These are phyloP conservation scores for Cadophora luteo-olivacea DNA, from an alignment of 2,329 filamentous ascomycete species.

Conservation along the genomic window DNA sequence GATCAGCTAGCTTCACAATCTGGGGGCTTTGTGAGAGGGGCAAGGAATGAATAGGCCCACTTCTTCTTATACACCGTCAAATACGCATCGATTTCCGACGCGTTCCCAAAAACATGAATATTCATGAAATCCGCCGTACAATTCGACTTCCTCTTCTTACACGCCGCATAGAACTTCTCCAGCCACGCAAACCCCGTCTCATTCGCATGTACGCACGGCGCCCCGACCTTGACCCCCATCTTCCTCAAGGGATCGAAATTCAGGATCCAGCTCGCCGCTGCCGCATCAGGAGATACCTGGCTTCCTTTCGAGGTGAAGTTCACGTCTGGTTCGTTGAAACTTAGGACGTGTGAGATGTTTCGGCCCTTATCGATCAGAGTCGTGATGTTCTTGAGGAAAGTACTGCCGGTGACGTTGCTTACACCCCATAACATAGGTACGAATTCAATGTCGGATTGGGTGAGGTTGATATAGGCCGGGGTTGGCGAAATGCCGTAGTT, in stretches of 20 bases:
- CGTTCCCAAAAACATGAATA: slow-evolving; percentile 69
- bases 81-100: slow-evolving; percentile 11
- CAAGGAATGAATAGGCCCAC: too few species aligned
- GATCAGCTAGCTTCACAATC: too few species aligned
- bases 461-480: slow-evolving; percentile 52
- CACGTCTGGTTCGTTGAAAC: slow-evolving; percentile 82
- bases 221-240: slow-evolving; percentile 64
- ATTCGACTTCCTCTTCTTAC: slow-evolving; percentile 55
- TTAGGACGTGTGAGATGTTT: slow-evolving; percentile 72
- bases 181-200: slow-evolving; percentile 69
- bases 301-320: slow-evolving; percentile 55
- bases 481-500: slow-evolving; percentile 72
- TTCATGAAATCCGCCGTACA: slow-evolving; percentile 68
- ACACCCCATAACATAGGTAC: slow-evolving; percentile 82
- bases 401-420: slow-evolving; percentile 57
- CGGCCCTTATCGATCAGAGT: slow-evolving; percentile 39
- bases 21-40: too few species aligned
- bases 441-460: slow-evolving; percentile 69
- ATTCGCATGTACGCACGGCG: slow-evolving; percentile 59
- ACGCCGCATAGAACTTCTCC: slow-evolving; percentile 67
- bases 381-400: slow-evolving; percentile 67
- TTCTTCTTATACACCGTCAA: slow-evolving; percentile 23
- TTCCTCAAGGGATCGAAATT: slow-evolving; percentile 73
- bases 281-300: slow-evolving; percentile 61
- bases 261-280: slow-evolving; percentile 72